Evolutionary conservation across 495 filamentous ascomycete genomes (phyloP).

Genomic region (Clavariopsis aquatica): DNA sequence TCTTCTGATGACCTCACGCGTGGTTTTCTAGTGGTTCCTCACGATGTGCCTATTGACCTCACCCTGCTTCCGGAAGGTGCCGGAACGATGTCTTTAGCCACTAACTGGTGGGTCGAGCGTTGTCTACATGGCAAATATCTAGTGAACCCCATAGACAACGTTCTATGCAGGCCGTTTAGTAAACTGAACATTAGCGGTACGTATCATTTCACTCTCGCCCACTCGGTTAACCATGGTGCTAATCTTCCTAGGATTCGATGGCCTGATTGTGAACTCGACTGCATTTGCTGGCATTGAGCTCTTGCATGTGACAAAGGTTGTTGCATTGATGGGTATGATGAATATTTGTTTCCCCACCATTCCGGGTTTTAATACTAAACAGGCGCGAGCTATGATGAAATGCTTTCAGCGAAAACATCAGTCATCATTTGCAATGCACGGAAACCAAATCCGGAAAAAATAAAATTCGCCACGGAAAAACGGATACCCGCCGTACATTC

Average conservation of each 20-base stretch:
- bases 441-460: slow-evolving; percentile 69
- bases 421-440: slow-evolving; percentile 68
- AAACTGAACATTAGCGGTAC: slow-evolving; percentile 65
- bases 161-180: slow-evolving; percentile 73
- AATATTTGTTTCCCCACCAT: background rate
- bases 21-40: slow-evolving; percentile 36
- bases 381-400: slow-evolving; percentile 73
- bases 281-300: slow-evolving; percentile 83
- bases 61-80: slow-evolving; percentile 33
- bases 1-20: slow-evolving; percentile 26
- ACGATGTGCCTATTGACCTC: slow-evolving; percentile 26
- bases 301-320: slow-evolving; percentile 73
- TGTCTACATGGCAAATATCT: slow-evolving; percentile 75
- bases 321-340: slow-evolving; percentile 67
- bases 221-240: background rate
- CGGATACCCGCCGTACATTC: slow-evolving; percentile 73
- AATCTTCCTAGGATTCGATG: slow-evolving; percentile 56
- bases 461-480: slow-evolving; percentile 70
- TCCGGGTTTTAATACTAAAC: slow-evolving; percentile 17
- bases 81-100: slow-evolving; percentile 59
- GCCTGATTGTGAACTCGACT: slow-evolving; percentile 72
- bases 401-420: slow-evolving; percentile 64
- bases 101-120: slow-evolving; percentile 89
- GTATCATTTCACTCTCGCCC: slow-evolving; percentile 13
- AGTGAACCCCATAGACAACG: slow-evolving; percentile 67